Evolutionary conservation across 495 filamentous ascomycete genomes (phyloP).

Genomic region (Emericellopsis terricola): DNA sequence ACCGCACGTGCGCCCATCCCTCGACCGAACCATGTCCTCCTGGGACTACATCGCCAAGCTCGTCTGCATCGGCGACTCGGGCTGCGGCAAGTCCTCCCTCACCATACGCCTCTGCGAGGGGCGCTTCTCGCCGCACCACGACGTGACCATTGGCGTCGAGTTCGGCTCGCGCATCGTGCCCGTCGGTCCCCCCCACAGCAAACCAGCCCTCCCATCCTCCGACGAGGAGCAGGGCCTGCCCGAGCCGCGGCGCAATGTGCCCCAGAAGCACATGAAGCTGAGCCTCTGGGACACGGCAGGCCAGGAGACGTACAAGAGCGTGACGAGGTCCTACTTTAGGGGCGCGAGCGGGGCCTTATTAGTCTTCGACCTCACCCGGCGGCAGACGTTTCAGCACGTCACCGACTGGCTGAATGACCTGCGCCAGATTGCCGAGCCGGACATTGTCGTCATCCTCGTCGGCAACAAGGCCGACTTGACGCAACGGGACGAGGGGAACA

Average conservation of each 20-base stretch:
- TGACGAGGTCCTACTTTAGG: conserved; percentile 89
- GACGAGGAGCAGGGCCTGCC: conserved; percentile 16
- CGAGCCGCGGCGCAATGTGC: conserved; percentile 11
- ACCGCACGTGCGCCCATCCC: too few species aligned
- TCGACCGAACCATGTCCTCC: conserved; percentile 43
- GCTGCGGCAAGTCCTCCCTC: conserved; percentile 75
- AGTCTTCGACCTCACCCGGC: conserved; percentile 84
- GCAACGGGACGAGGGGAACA: conserved; percentile 29
- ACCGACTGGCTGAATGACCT: conserved; percentile 87
- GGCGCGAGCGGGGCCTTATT: conserved; percentile 82
- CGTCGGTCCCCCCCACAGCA: conserved; percentile 59
- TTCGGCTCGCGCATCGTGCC: conserved; percentile 90
- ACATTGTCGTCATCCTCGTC: conserved; percentile 84
- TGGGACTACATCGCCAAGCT: conserved; percentile 99
- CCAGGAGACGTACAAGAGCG: conserved; percentile 91
- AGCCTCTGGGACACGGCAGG: conserved; percentile 90
- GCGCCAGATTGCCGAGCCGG: conserved; percentile 78
- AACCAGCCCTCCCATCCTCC: conserved; percentile 16
- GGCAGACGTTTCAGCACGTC: conserved; percentile 67
- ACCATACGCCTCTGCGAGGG: conserved; percentile 95
- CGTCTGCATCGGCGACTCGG: conserved; percentile 90
- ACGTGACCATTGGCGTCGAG: conserved; percentile 96
- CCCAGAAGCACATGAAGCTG: conserved; percentile 60
- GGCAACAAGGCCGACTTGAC: conserved; percentile 87
- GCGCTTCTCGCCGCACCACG: conserved; percentile 79